phyloP scores from a whole-genome alignment of 2,329 filamentous ascomycete genomes.

The Chrysoporthe cubensis region DNA sequence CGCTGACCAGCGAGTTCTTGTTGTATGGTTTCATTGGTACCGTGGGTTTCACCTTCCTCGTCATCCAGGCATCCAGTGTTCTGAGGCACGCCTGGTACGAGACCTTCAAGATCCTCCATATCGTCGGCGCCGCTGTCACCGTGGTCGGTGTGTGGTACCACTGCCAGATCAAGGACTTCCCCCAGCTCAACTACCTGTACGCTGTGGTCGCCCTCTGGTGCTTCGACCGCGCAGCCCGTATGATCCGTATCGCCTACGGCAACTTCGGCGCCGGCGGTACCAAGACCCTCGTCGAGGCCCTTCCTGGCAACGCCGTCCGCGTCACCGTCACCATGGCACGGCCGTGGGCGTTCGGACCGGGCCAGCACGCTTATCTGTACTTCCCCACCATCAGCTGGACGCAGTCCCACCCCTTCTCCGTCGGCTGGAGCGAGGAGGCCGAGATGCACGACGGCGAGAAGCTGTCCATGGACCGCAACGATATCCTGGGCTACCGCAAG shows the following conservation, averaged over 20 bases:
- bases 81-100: slow-evolving; percentile 81
- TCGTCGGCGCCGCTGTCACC: slow-evolving; percentile 61
- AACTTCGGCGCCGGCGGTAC: slow-evolving; percentile 71
- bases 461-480: slow-evolving; percentile 62
- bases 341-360: slow-evolving; percentile 75
- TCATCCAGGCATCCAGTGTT: slow-evolving; percentile 71
- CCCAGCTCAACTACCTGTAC: slow-evolving; percentile 63
- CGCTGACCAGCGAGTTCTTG: slow-evolving; percentile 51
- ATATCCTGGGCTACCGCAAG: slow-evolving; percentile 63
- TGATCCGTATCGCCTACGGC: slow-evolving; percentile 64
- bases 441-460: slow-evolving; percentile 56
- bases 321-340: slow-evolving; percentile 75
- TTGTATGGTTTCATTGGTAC: slow-evolving; percentile 67
- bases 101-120: slow-evolving; percentile 75
- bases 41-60: slow-evolving; percentile 63
- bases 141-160: slow-evolving; percentile 72
- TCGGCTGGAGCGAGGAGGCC: slow-evolving; percentile 75
- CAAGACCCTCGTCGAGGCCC: slow-evolving; percentile 71
- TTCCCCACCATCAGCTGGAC: slow-evolving; percentile 72
- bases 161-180: slow-evolving; percentile 56
- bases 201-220: slow-evolving; percentile 69
- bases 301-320: slow-evolving; percentile 75
- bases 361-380: slow-evolving; percentile 81
- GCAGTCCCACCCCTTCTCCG: slow-evolving; percentile 80
- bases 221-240: slow-evolving; percentile 63